phyloP scores from a whole-genome alignment of 306 rosid genomes.

The Begonia peltatifolia region DNA sequence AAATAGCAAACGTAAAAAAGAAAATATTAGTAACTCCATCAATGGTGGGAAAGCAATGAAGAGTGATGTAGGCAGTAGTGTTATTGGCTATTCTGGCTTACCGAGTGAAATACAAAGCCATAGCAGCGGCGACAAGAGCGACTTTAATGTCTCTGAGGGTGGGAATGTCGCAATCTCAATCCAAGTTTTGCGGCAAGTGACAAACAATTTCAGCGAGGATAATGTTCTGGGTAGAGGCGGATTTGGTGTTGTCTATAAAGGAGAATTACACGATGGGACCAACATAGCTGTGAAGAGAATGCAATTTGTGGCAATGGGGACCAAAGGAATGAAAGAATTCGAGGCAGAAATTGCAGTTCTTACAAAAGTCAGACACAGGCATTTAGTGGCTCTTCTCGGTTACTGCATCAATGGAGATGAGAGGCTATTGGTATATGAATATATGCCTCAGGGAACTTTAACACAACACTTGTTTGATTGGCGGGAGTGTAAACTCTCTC shows the following conservation, averaged over 20 bases:
- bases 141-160: conserved; percentile 46
- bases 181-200: conserved; percentile 58
- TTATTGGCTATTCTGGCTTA: conserved; percentile 49
- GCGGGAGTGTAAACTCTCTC: conserved; percentile 34
- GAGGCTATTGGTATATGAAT: conserved; percentile 75
- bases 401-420: conserved; percentile 75
- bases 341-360: conserved; percentile 83
- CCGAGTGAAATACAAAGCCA: conserved; percentile 67
- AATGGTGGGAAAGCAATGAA: conserved; percentile 38
- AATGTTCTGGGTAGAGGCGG: conserved; percentile 85
- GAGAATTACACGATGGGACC: conserved; percentile 74
- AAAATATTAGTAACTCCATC: conserved; percentile 40
- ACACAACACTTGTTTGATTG: conserved; percentile 73
- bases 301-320: conserved; percentile 56
- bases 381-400: conserved; percentile 81
- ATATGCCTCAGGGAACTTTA: conserved; percentile 83
- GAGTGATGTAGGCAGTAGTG: conserved; percentile 27
- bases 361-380: conserved; percentile 74
- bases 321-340: conserved; percentile 73
- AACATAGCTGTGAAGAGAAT: conserved; percentile 84
- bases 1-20: conserved; percentile 30
- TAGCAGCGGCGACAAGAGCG: conserved; percentile 46
- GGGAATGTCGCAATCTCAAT: conserved; percentile 60
- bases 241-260: conserved; percentile 82
- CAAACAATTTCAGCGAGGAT: conserved; percentile 53